Evolutionary conservation across 1,139 yeast genomes (phyloP), one percentile per base, ranked within the genome.

Genomic region (Blastobotrys aristatus): DNA sequence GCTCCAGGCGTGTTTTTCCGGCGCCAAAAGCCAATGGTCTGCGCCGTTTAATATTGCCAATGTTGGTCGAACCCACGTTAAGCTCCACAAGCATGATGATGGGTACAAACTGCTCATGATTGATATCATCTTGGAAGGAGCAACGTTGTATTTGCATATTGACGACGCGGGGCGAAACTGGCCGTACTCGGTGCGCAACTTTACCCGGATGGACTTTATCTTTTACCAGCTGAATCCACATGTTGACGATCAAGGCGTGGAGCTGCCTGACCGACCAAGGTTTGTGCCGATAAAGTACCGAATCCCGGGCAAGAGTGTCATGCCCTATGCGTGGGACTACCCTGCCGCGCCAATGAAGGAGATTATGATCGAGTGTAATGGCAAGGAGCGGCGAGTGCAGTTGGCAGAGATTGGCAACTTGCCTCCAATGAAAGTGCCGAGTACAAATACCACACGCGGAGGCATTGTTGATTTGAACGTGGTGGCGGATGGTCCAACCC

Each of bases 271-370:
- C 4, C 66, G 53, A 40, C 62, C 65, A 2, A 43, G 39, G 69
- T 77, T 46, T 70, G 72, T 55, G 53, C 72, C 59, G 68, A 74
- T 88, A 21, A 80, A 76, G 59, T 92, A 90, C 62, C 77, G 79
- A 50, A 75, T 90, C 21, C 97, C 97, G 0, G 81, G 95, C 1
- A 82, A 80, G 62, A 87, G 96, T 69, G 95, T 88, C 1, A 94
- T 94, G 98, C 97, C 97, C 0, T 94, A 92, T 65, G 89, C 98
- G 0, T 94, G 96, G 88, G 98, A 94, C 63, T 92, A 79, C 66
- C 98, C 98, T 0, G 88, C 95, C 48, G 97, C 96, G 0, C 72
- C 80, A 11, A 77, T 84, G 40, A 90, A 89, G 63, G 96, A 90
- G 60, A 68, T 94, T 31, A 75, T 88, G 2, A 69, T 94, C 26